Percentiles rank a stretch among this genome's conserved stretches.
phyloP scores from a whole-genome alignment of 495 filamentous ascomycete genomes.

The Annulohypoxylon bovei region DNA sequence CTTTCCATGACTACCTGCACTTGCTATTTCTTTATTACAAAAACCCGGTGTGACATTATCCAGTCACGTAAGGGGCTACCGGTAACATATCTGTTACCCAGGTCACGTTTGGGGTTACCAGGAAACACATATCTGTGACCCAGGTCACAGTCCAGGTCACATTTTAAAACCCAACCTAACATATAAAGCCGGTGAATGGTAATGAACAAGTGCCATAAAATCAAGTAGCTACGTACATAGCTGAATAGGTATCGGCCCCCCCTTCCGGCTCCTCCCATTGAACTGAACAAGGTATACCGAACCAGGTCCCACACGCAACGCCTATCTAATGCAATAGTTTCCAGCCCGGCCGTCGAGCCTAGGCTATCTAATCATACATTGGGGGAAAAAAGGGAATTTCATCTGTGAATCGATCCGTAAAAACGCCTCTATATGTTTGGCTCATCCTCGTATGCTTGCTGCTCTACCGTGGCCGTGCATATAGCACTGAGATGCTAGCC shows the following conservation, averaged over 20 bases:
- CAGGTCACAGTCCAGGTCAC: not conserved
- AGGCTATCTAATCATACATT: slow-evolving; percentile 38
- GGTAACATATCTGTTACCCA: no score
- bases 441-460: slow-evolving; percentile 8
- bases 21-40: no score
- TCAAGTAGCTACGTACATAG: slow-evolving; percentile 12
- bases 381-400: slow-evolving; percentile 6
- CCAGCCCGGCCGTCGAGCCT: not conserved
- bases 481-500: slow-evolving; percentile 17
- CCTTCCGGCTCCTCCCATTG: slow-evolving; percentile 4
- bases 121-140: no score
- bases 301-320: slow-evolving; percentile 33
- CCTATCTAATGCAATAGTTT: slow-evolving; percentile 47
- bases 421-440: slow-evolving; percentile 36
- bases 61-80: no score
- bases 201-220: not conserved
- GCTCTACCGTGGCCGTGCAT: slow-evolving; percentile 1
- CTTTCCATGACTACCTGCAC: no score
- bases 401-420: slow-evolving; percentile 18
- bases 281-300: slow-evolving; percentile 27
- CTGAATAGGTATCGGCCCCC: slow-evolving; percentile 40
- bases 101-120: no score
- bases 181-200: not conserved
- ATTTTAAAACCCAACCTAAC: not conserved
- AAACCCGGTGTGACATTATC: no score